phyloP scores from a whole-genome alignment of 805 yeast genomes.

The Hanseniaspora guilliermondii region DNA sequence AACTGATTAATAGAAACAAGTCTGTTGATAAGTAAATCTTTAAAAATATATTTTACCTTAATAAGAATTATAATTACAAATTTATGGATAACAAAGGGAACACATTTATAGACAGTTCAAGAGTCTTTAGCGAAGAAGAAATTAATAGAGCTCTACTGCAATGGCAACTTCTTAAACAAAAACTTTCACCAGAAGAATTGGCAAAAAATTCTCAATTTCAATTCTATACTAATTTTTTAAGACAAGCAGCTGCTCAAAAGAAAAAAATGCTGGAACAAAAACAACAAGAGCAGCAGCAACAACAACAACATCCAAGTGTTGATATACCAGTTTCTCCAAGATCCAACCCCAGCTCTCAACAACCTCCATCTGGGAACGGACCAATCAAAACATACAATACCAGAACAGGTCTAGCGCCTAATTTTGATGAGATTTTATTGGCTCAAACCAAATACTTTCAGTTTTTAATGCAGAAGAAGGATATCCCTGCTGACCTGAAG shows the following conservation, averaged over 20 bases:
- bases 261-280: slow-evolving; percentile 19
- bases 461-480: slow-evolving; percentile 13
- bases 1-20: too few species aligned
- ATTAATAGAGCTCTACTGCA: slow-evolving; percentile 26
- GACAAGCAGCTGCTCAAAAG: slow-evolving; percentile 28
- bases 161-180: slow-evolving; percentile 29
- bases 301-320: slow-evolving; percentile 3
- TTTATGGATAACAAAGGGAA: neutral
- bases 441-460: slow-evolving; percentile 8
- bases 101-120: slow-evolving; percentile 5
- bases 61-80: too few species aligned
- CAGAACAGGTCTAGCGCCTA: slow-evolving; percentile 7
- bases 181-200: slow-evolving; percentile 26
- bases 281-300: slow-evolving; percentile 13
- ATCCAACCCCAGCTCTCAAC: slow-evolving; percentile 7
- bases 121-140: slow-evolving; percentile 26
- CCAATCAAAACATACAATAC: slow-evolving; percentile 5
- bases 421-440: slow-evolving; percentile 1
- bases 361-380: neutral
- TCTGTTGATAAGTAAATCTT: too few species aligned
- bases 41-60: too few species aligned
- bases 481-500: slow-evolving; percentile 1
- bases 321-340: neutral
- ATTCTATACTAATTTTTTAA: slow-evolving; percentile 27
- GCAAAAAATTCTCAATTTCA: slow-evolving; percentile 27